phyloP scores from a whole-genome alignment of 352 stramenopile species.

The Albugo candida region DNA sequence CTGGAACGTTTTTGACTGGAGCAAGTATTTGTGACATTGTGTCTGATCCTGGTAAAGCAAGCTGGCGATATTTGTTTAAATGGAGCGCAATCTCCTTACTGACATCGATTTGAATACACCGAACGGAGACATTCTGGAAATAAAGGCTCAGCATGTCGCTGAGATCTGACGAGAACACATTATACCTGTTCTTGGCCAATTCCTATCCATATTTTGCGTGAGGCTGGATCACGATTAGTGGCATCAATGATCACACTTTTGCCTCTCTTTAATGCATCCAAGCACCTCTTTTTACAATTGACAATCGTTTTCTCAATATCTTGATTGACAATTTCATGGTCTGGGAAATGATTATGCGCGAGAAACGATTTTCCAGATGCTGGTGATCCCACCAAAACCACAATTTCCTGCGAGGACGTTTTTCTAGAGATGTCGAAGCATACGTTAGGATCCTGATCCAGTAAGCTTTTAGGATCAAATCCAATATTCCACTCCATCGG shows the following conservation, averaged over 20 bases:
- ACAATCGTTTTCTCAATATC: conserved; percentile 61
- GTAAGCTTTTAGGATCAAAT: conserved; percentile 30
- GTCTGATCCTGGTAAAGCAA: conserved; percentile 15
- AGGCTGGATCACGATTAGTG: conserved; percentile 51
- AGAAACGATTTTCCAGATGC: conserved; percentile 63
- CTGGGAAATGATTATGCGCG: conserved; percentile 16
- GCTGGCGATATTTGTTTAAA: conserved; percentile 62
- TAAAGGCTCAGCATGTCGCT: background rate
- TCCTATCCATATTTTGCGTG: conserved; percentile 47
- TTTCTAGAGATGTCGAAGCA: background rate
- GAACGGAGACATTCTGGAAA: conserved; percentile 25
- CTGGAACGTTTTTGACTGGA: conserved; percentile 42
- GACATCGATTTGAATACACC: conserved; percentile 65
- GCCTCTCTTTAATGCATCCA: conserved; percentile 26
- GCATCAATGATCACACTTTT: conserved; percentile 74
- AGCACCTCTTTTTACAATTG: conserved; percentile 52
- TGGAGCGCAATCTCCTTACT: conserved; percentile 64
- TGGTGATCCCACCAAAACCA: conserved; percentile 50
- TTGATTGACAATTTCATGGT: conserved; percentile 62
- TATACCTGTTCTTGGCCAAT: conserved; percentile 43
- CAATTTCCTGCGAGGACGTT: conserved; percentile 29
- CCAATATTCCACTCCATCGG: conserved; percentile 47
- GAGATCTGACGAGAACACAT: background rate
- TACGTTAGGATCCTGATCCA: background rate
- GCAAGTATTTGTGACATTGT: background rate